A percentile compares a stretch with the other conserved stretches of the same genome.
Evolutionary conservation across 2,329 filamentous ascomycete species (phyloP).

Genomic region (Fusarium chlamydosporum): DNA sequence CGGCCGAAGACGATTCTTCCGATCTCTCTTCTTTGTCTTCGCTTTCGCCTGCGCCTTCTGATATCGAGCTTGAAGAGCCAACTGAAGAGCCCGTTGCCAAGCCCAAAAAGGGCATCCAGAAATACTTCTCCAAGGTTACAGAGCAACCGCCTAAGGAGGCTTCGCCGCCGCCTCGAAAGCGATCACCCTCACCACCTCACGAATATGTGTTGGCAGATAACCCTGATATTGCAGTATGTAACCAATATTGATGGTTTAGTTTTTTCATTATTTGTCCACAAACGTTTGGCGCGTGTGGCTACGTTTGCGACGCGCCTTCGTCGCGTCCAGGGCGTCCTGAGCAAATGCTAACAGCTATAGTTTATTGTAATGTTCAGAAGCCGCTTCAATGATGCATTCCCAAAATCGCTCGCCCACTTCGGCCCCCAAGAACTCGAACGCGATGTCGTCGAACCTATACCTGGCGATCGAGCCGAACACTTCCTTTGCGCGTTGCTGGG

Average conservation of each 20-base stretch:
- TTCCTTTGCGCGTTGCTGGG: conserved; percentile 91
- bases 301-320: conserved; percentile 63
- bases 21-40: conserved; percentile 72
- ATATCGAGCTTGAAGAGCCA: conserved; percentile 66
- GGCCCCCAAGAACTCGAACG: conserved; percentile 95
- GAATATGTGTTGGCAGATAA: conserved; percentile 93
- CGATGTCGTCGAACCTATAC: conserved; percentile 82
- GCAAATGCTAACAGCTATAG: conserved; percentile 65
- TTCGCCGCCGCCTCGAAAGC: conserved; percentile 79
- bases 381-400: conserved; percentile 91
- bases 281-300: conserved; percentile 56
- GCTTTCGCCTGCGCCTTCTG: conserved; percentile 61
- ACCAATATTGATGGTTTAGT: neutral
- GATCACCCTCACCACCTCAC: conserved; percentile 89
- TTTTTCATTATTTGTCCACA: conserved; percentile 46
- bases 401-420: conserved; percentile 87
- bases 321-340: conserved; percentile 62
- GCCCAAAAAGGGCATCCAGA: conserved; percentile 71
- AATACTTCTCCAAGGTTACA: conserved; percentile 75
- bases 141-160: conserved; percentile 68
- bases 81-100: conserved; percentile 58
- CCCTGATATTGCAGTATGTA: conserved; percentile 89
- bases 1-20: conserved; percentile 73
- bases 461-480: conserved; percentile 87
- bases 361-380: conserved; percentile 99